Percentiles rank a stretch among this genome's conserved stretches.
Evolutionary conservation across 495 filamentous ascomycete genomes (phyloP).

Genomic region (Penicillium salamii): DNA sequence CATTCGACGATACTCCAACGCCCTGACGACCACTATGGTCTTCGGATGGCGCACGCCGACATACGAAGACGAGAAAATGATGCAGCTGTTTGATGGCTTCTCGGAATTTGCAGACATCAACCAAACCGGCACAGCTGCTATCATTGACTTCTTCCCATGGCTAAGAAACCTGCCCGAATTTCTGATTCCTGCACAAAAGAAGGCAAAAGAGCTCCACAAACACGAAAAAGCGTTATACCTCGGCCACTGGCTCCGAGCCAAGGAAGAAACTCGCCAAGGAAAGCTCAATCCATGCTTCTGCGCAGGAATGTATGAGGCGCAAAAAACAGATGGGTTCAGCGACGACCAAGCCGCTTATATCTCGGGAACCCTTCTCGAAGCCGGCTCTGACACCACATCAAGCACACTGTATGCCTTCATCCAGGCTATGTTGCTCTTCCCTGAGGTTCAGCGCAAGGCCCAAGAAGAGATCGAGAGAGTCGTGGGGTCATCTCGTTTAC

Average conservation of each 20-base stretch:
- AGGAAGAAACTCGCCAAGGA: constrained; percentile 27
- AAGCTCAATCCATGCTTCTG: constrained; percentile 29
- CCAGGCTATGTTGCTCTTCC: constrained; percentile 41
- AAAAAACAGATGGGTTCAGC: constrained; percentile 23
- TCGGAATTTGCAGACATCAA: constrained; percentile 42
- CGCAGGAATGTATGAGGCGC: constrained; percentile 37
- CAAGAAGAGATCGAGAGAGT: constrained; percentile 47
- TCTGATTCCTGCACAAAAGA: constrained; percentile 23
- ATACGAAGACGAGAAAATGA: constrained; percentile 49
- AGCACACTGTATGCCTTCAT: constrained; percentile 38
- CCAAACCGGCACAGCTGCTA: constrained; percentile 35
- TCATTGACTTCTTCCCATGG: constrained; percentile 34
- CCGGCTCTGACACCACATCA: constrained; percentile 43
- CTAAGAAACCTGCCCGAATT: constrained; percentile 26
- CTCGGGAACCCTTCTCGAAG: constrained; percentile 42
- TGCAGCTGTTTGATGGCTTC: constrained; percentile 54
- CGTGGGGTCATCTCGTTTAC: constrained; percentile 19
- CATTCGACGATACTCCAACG: constrained; percentile 52
- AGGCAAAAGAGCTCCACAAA: constrained; percentile 40
- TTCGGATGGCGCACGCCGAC: constrained; percentile 50
- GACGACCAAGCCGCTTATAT: constrained; percentile 39
- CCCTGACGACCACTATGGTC: constrained; percentile 55
- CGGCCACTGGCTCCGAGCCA: constrained; percentile 37
- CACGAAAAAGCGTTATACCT: constrained; percentile 30
- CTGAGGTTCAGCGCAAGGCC: constrained; percentile 45